Evolutionary conservation across 805 yeast genomes (phyloP).

Genomic region (Wickerhamomyces silvicola): DNA sequence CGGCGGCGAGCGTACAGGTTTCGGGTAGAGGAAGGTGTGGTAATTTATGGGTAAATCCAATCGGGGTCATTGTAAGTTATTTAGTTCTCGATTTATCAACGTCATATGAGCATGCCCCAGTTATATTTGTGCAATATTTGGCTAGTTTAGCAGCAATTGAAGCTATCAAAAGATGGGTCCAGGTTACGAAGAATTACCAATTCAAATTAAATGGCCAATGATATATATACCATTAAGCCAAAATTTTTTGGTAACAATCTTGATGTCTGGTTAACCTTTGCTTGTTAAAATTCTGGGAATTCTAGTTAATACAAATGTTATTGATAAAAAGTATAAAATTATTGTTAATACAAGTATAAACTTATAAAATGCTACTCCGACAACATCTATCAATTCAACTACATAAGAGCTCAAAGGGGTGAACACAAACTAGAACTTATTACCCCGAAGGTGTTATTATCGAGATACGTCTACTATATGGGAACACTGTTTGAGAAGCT

Average conservation of each 20-base stretch:
- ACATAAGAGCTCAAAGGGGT: constrained; percentile 44
- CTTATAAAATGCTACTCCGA: constrained; percentile 80
- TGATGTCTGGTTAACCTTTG: constrained; percentile 47
- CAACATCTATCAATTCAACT: constrained; percentile 77
- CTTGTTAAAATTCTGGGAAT: constrained; percentile 81
- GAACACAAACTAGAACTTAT: constrained; percentile 20
- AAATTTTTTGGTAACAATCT: constrained; percentile 39
- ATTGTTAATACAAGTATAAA: constrained; percentile 88
- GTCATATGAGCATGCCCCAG: constrained; percentile 41
- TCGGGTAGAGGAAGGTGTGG: constrained; percentile 94
- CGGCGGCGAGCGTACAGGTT: constrained; percentile 76
- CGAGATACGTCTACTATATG: constrained; percentile 59
- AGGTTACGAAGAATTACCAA: constrained; percentile 71
- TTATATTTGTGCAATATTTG: constrained; percentile 84
- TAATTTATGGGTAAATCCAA: constrained; percentile 91
- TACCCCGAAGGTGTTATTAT: constrained; percentile 48
- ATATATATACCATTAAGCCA: constrained; percentile 70
- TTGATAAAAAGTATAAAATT: constrained; percentile 52
- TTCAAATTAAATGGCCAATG: constrained; percentile 97
- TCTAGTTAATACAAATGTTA: constrained; percentile 69
- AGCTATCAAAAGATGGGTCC: constrained; percentile 53
- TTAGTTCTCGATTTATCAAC: constrained; percentile 51
- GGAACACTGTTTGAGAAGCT: constrained; percentile 58
- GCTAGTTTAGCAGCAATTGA: constrained; percentile 78
- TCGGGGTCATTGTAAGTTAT: constrained; percentile 84